Conservation (phyloP, 208 protist species). For the Crithidia fasciculata region DNA sequence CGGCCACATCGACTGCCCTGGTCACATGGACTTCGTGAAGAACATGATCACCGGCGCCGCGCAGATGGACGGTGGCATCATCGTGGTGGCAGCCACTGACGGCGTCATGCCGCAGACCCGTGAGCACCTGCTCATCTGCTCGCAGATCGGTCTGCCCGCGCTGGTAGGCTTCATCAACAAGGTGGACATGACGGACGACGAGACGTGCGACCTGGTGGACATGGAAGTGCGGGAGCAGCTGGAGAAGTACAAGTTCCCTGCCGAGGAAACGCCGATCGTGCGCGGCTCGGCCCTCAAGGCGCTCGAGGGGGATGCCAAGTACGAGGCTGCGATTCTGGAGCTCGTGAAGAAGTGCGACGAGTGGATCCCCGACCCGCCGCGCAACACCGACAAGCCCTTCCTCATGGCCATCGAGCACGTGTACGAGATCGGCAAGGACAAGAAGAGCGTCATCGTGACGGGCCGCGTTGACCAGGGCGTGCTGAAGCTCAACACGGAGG, state of each 20-base stretch:
- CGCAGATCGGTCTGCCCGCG: constrained; percentile 96
- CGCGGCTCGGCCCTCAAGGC: constrained; percentile 97
- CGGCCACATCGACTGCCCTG: constrained; percentile 99
- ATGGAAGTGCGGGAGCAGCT: constrained; percentile 97
- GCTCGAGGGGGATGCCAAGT: constrained; percentile 94
- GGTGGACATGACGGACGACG: constrained; percentile 94
- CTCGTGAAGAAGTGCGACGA: constrained; percentile 93
- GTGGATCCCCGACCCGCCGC: constrained; percentile 94
- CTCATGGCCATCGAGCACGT: constrained; percentile 98
- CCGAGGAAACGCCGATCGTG: constrained; percentile 90
- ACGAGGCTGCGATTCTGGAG: constrained; percentile 94
- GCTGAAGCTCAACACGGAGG: constrained; percentile 95
- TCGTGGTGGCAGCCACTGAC: constrained; percentile 93
- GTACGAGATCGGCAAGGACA: constrained; percentile 92
- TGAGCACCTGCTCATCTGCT: constrained; percentile 98
- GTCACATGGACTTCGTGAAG: constrained; percentile 99
- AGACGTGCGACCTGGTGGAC: constrained; percentile 96
- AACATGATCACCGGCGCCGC: constrained; percentile 99
- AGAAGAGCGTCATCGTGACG: constrained; percentile 96
- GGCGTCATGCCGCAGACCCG: constrained; percentile 99
- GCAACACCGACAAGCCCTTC: constrained; percentile 97
- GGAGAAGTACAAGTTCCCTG: constrained; percentile 93
- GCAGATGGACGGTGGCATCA: constrained; percentile 95
- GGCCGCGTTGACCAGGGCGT: constrained; percentile 94
- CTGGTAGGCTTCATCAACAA: constrained; percentile 99